phyloP scores from a whole-genome alignment of 2,329 filamentous ascomycete genomes.

The Talaromyces pinophilus region DNA sequence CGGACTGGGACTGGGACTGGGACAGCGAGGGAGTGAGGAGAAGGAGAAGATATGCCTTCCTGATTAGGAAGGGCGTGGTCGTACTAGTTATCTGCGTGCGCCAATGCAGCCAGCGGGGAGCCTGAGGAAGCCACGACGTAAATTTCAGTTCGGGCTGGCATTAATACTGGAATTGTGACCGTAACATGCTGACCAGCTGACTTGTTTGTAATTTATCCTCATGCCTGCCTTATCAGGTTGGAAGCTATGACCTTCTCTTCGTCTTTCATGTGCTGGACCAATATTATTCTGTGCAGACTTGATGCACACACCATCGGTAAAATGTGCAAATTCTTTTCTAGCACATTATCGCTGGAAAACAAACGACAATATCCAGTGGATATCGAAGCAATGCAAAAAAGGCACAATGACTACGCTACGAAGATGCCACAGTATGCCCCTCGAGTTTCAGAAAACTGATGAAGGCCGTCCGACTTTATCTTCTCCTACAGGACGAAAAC shows the following conservation, averaged over 20 bases:
- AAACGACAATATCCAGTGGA: background rate
- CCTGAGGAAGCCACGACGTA: background rate
- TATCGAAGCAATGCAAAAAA: background rate
- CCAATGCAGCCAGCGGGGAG: background rate
- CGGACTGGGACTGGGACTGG: background rate
- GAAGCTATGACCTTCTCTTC: background rate
- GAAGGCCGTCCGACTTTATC: background rate
- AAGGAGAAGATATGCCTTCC: background rate
- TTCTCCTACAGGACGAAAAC: background rate
- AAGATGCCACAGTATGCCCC: background rate
- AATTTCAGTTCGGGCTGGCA: background rate
- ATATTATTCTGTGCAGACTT: background rate
- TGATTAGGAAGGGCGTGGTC: slow-evolving; percentile 6
- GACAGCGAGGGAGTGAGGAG: background rate
- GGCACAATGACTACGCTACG: background rate
- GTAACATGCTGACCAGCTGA: slow-evolving; percentile 15
- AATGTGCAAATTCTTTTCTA: background rate
- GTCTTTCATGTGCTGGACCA: background rate
- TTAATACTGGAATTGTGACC: background rate
- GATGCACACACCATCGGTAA: slow-evolving; percentile 1
- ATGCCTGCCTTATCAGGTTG: background rate
- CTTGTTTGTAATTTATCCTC: background rate
- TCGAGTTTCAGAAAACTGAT: background rate
- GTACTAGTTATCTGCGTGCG: slow-evolving; percentile 3
- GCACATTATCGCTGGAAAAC: background rate